Evolutionary conservation across 805 yeast species (phyloP).

Genomic region (Candida germanica): DNA sequence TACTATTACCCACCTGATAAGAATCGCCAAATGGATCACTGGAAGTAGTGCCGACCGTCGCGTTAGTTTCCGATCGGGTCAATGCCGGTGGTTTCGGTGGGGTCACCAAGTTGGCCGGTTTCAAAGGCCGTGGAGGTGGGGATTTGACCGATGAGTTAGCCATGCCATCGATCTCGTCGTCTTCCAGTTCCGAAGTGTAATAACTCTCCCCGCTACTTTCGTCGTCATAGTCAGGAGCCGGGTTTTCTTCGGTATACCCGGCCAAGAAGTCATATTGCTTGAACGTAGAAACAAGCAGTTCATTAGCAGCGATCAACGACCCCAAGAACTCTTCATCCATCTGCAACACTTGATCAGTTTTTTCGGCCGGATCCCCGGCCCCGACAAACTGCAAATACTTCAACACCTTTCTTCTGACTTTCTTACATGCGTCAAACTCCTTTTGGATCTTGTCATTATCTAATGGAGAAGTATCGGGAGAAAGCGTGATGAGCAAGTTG

Average conservation of each 20-base stretch:
- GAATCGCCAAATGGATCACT: conserved; percentile 42
- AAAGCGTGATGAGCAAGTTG: conserved; percentile 43
- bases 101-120: conserved; percentile 16
- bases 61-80: conserved; percentile 21
- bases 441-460: conserved; percentile 61
- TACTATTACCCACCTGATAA: conserved; percentile 16
- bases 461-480: conserved; percentile 53
- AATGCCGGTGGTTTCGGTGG: conserved; percentile 11
- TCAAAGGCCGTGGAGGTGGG: conserved; percentile 28
- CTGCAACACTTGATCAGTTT: conserved; percentile 23
- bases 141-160: too few relatives aligned
- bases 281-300: conserved; percentile 75
- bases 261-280: conserved; percentile 60
- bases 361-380: conserved; percentile 34
- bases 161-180: conserved; percentile 14
- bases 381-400: conserved; percentile 81
- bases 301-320: conserved; percentile 84
- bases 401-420: conserved; percentile 72
- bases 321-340: conserved; percentile 81
- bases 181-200: conserved; percentile 37
- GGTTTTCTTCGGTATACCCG: conserved; percentile 41
- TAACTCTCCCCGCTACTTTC: conserved; percentile 31
- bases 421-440: conserved; percentile 71
- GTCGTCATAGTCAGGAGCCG: conserved; percentile 30
- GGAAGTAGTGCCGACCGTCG: conserved; percentile 24